These are phyloP conservation scores for Monilinia laxa DNA, from an alignment of 2,329 filamentous ascomycete genomes.

Conservation along the genomic window DNA sequence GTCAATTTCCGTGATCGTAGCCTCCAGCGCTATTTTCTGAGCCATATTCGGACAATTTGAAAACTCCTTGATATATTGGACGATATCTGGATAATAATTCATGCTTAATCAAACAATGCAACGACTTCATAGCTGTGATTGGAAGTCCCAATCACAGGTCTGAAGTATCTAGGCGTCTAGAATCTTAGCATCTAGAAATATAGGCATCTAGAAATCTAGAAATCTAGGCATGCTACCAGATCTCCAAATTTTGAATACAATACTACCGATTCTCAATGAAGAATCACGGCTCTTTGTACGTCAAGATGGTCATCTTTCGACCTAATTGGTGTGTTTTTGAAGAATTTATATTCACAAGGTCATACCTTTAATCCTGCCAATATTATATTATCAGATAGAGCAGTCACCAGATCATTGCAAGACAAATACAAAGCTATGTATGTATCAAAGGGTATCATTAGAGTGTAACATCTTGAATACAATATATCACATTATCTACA, in stretches of 20 bases:
- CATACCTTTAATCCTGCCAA: background rate
- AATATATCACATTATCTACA: background rate
- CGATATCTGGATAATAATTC: background rate
- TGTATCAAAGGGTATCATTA: background rate
- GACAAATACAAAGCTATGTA: background rate
- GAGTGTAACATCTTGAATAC: background rate
- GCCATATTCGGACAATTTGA: background rate
- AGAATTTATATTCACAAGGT: too few relatives aligned
- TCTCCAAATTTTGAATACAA: background rate
- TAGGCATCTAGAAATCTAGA: background rate
- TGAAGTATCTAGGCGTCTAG: background rate
- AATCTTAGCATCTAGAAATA: too few relatives aligned
- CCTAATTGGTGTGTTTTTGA: background rate
- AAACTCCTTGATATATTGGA: background rate
- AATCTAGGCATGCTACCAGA: background rate
- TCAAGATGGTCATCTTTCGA: background rate
- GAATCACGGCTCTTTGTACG: background rate
- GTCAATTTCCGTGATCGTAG: background rate
- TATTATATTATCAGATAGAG: background rate
- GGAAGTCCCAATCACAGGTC: background rate
- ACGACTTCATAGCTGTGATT: background rate
- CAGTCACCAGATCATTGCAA: background rate
- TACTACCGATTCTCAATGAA: background rate
- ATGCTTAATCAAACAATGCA: background rate
- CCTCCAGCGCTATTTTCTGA: background rate